Percentiles rank a stretch among this genome's conserved stretches.
phyloP scores from a whole-genome alignment of 257 asterid species.

The Echium plantagineum region DNA sequence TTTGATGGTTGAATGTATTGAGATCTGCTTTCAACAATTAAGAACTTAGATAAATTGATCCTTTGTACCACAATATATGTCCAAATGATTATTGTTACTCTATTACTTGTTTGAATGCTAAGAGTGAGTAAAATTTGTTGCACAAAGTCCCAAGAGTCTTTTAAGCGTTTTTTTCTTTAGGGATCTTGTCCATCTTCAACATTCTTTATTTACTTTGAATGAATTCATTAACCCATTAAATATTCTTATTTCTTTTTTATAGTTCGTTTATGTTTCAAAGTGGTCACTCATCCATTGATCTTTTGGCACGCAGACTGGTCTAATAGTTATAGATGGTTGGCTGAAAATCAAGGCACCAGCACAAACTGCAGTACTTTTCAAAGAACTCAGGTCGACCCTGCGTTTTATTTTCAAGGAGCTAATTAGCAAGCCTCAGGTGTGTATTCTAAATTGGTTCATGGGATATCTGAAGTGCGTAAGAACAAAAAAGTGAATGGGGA shows the following conservation, averaged over 20 bases:
- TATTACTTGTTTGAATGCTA: too few relatives aligned
- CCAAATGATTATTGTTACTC: too few relatives aligned
- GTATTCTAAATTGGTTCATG: background rate
- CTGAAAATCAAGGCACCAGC: constrained; percentile 85
- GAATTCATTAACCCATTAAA: background rate
- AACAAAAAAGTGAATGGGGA: too few relatives aligned
- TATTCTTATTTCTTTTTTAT: background rate
- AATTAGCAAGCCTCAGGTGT: constrained; percentile 78
- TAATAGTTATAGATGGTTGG: constrained; percentile 69
- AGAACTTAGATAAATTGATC: background rate
- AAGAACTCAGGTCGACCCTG: constrained; percentile 74
- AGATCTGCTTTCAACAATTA: background rate
- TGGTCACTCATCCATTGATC: constrained; percentile 8
- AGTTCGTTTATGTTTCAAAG: background rate
- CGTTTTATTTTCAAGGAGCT: constrained; percentile 76
- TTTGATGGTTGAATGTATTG: background rate
- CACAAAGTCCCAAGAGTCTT: too few relatives aligned
- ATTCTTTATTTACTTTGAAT: background rate
- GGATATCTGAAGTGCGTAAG: background rate
- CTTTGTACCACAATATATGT: too few relatives aligned
- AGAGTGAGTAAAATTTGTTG: too few relatives aligned
- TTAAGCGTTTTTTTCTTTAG: background rate
- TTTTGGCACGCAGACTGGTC: constrained; percentile 58
- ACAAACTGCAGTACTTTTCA: constrained; percentile 88
- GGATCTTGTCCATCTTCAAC: background rate